phyloP scores from a whole-genome alignment of 2,329 filamentous ascomycete genomes.

The Ophiostoma quercus region DNA sequence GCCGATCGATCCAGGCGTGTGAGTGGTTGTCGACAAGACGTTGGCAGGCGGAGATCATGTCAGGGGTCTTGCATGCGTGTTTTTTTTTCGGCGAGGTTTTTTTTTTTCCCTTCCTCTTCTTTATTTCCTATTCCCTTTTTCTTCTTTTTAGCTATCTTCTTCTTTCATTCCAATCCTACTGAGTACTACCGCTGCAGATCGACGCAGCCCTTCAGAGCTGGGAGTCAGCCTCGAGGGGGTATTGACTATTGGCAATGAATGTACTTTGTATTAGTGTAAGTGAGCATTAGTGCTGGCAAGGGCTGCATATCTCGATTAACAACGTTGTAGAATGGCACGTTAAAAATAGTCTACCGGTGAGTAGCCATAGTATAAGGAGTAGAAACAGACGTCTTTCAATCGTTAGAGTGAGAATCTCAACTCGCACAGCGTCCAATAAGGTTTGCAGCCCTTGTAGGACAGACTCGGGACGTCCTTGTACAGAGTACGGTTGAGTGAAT shows the following conservation, averaged over 20 bases:
- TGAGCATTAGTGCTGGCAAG: neutral
- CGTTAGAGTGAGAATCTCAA: neutral
- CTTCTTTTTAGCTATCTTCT: neutral
- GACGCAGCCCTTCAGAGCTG: neutral
- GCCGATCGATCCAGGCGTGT: conserved; percentile 1
- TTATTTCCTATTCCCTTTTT: neutral
- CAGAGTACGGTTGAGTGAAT: neutral
- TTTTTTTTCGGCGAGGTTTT: neutral
- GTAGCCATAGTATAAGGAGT: too few species aligned
- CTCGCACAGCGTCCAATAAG: neutral
- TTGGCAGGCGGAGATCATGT: conserved; percentile 13
- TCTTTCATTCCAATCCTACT: neutral
- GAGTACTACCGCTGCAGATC: neutral
- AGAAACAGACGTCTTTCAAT: neutral
- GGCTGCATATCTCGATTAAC: neutral
- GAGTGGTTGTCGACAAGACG: conserved; percentile 5
- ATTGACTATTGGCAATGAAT: neutral
- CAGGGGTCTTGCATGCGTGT: conserved; percentile 4
- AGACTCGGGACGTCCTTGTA: neutral
- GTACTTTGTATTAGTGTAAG: neutral
- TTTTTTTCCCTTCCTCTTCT: neutral
- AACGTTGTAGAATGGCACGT: neutral
- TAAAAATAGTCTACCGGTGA: neutral
- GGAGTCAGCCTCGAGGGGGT: neutral
- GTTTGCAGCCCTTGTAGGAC: neutral